A percentile compares a stretch with the other conserved stretches of the same genome.
Evolutionary conservation across 1,284 basidiomycete genomes (phyloP).

Genomic region (Cutaneotrichosporon cavernicola): DNA sequence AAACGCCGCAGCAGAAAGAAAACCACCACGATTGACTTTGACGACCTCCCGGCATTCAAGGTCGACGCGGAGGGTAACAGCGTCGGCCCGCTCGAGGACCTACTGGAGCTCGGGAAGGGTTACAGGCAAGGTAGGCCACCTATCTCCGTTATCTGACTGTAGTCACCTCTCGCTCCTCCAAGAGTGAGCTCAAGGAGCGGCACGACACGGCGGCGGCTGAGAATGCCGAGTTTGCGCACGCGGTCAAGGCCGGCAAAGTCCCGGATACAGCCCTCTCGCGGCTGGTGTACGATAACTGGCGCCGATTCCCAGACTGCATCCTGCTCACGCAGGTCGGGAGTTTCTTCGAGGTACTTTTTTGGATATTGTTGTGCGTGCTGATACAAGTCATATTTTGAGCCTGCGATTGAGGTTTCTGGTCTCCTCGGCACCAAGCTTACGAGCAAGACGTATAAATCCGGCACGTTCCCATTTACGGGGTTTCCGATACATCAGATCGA

Average conservation of each 20-base stretch:
- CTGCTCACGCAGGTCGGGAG: slow-evolving; percentile 86
- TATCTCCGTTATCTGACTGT: not conserved
- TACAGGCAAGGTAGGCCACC: slow-evolving; percentile 1
- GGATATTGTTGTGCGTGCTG: not conserved
- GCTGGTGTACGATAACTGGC: slow-evolving; percentile 69
- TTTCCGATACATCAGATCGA: slow-evolving; percentile 83
- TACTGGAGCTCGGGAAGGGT: slow-evolving; percentile 9
- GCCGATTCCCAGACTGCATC: slow-evolving; percentile 79
- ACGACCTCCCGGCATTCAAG: slow-evolving; percentile 22
- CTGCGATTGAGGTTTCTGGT: slow-evolving; percentile 72
- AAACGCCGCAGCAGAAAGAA: slow-evolving; percentile 3
- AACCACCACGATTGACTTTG: slow-evolving; percentile 8
- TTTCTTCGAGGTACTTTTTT: slow-evolving; percentile 76
- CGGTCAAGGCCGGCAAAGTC: slow-evolving; percentile 28
- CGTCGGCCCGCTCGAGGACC: slow-evolving; percentile 20
- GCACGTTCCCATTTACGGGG: slow-evolving; percentile 71
- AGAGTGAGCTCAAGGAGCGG: not conserved
- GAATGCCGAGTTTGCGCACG: slow-evolving; percentile 24
- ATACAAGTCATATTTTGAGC: slow-evolving; percentile 83
- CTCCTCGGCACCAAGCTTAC: slow-evolving; percentile 59
- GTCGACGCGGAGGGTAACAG: slow-evolving; percentile 17
- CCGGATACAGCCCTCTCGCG: slow-evolving; percentile 59
- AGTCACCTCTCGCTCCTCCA: not conserved
- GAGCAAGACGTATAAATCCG: slow-evolving; percentile 50
- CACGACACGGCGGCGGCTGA: slow-evolving; percentile 3